A percentile compares a stretch with the other conserved stretches of the same genome.
Conservation (phyloP, 371 early-diverging fungal species). For the Syncephalastrum monosporum region DNA sequence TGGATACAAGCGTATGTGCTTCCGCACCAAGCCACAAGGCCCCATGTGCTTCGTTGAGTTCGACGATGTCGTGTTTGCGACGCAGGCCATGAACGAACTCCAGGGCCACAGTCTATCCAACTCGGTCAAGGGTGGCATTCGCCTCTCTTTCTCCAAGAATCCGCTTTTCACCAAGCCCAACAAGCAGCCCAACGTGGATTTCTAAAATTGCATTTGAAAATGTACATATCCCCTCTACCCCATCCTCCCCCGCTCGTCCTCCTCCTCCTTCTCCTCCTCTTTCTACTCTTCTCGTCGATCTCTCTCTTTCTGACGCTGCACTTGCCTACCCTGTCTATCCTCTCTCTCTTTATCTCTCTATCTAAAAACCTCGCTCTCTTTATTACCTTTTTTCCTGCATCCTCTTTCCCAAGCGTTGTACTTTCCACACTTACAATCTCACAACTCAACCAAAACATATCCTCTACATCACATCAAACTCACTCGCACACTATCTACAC, state of each 20-base stretch:
- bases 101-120: slow-evolving; percentile 81
- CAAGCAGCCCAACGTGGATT: slow-evolving; percentile 15
- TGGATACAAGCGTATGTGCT: slow-evolving; percentile 89
- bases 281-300: slow-evolving; percentile 1
- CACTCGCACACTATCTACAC: slow-evolving; percentile 5
- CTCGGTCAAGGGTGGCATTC: slow-evolving; percentile 91
- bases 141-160: slow-evolving; percentile 94
- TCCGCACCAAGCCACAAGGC: slow-evolving; percentile 80
- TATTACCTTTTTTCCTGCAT: not conserved
- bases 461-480: not conserved
- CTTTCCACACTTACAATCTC: slow-evolving; percentile 1
- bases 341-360: not conserved
- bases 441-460: not conserved
- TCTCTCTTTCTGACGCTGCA: not conserved
- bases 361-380: not conserved
- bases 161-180: slow-evolving; percentile 71
- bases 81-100: slow-evolving; percentile 80
- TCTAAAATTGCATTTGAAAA: slow-evolving; percentile 8
- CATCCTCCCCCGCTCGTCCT: not conserved
- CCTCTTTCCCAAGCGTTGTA: too few species aligned
- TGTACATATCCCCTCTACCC: slow-evolving; percentile 13
- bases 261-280: not conserved
- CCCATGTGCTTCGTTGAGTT: slow-evolving; percentile 97
- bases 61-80: slow-evolving; percentile 86
- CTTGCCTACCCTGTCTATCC: not conserved